These are phyloP conservation scores for Fusarium sp. DNA, from an alignment of 2,329 filamentous ascomycete genomes.

Conservation along the genomic window DNA sequence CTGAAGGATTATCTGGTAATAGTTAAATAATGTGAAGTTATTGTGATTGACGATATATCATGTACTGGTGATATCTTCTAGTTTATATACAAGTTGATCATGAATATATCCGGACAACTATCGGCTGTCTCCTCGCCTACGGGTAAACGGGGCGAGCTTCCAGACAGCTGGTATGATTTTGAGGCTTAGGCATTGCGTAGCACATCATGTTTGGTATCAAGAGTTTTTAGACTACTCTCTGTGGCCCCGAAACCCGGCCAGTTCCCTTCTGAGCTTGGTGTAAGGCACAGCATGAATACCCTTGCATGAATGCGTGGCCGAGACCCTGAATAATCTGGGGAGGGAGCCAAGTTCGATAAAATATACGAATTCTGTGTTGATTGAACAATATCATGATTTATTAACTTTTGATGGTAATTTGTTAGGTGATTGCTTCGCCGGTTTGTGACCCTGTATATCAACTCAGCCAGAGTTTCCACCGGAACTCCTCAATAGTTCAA, in stretches of 20 bases:
- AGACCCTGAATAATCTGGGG: neutral
- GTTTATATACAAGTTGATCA: neutral
- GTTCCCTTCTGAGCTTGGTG: neutral
- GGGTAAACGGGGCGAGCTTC: neutral
- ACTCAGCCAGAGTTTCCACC: too few species aligned
- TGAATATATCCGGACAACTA: neutral
- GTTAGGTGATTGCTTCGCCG: neutral
- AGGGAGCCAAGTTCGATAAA: neutral
- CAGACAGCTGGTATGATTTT: neutral
- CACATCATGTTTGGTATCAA: neutral
- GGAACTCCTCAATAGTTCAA: neutral
- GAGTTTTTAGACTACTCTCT: neutral
- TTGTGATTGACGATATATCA: neutral
- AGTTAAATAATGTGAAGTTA: neutral
- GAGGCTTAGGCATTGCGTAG: neutral
- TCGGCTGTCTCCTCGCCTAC: neutral
- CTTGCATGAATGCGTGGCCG: neutral
- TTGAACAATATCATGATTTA: neutral
- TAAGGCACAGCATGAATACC: neutral
- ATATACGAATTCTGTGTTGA: neutral
- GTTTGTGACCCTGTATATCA: neutral
- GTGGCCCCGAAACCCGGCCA: neutral
- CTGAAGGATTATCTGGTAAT: neutral
- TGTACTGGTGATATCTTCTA: fast-evolving
- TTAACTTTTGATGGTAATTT: neutral